A percentile compares a stretch with the other conserved stretches of the same genome.
phyloP scores from a whole-genome alignment of 805 yeast species.

The Cyberlindnera meyerae region DNA sequence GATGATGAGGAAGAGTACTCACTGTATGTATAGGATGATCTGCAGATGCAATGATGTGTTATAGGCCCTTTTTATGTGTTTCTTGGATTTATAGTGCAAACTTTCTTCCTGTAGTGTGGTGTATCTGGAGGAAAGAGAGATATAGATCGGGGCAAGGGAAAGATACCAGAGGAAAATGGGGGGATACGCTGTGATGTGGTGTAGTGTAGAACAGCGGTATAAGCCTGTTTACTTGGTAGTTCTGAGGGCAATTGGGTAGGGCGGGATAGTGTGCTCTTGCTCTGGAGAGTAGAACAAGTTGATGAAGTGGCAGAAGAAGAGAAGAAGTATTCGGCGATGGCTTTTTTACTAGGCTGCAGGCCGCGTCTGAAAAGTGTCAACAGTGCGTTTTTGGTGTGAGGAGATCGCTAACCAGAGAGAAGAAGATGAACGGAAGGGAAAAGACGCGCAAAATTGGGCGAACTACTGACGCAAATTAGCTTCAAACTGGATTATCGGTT shows the following conservation, averaged over 20 bases:
- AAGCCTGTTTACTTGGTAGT: neutral
- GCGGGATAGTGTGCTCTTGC: slow-evolving; percentile 1
- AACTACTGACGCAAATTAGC: too few relatives aligned
- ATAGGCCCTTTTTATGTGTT: neutral
- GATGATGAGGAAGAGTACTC: too few relatives aligned
- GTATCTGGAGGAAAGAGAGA: too few relatives aligned
- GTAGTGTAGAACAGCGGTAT: slow-evolving; percentile 2
- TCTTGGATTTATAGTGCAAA: neutral
- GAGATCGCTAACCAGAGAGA: too few relatives aligned
- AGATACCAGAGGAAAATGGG: too few relatives aligned
- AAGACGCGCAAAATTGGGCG: too few relatives aligned
- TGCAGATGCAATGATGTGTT: too few relatives aligned
- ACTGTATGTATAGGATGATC: neutral
- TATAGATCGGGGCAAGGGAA: too few relatives aligned
- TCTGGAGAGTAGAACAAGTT: slow-evolving; percentile 1
- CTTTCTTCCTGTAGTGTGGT: neutral
- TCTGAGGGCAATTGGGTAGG: slow-evolving; percentile 6
- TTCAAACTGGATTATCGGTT: too few relatives aligned
- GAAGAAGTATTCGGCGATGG: slow-evolving; percentile 10
- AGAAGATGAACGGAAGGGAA: too few relatives aligned
- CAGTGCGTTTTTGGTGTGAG: slow-evolving; percentile 1
- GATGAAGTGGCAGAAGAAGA: slow-evolving; percentile 1
- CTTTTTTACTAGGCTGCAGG: slow-evolving; percentile 9
- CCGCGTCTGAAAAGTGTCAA: slow-evolving; percentile 13
- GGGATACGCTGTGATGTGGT: neutral